These are phyloP conservation scores for Penicillium steckii DNA, from an alignment of 495 filamentous ascomycete species.

Conservation along the genomic window DNA sequence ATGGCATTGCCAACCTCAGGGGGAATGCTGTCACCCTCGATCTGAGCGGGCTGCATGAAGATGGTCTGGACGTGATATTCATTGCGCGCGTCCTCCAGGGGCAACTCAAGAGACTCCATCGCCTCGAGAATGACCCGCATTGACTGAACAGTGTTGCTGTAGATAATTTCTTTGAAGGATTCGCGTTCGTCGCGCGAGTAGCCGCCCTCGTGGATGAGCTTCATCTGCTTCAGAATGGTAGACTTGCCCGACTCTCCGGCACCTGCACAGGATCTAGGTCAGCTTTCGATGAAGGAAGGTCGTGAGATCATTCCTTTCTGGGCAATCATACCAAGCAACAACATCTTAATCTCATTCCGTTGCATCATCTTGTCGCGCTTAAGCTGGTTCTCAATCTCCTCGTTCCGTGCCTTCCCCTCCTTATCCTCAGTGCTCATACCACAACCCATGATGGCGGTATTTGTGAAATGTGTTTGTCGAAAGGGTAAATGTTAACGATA, in stretches of 20 bases:
- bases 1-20: constrained; percentile 94
- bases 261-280: constrained; percentile 53
- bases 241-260: constrained; percentile 99
- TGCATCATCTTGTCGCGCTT: constrained; percentile 94
- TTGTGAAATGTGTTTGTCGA: constrained; percentile 4
- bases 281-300: constrained; percentile 1
- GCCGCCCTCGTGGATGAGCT: constrained; percentile 57
- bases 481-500: constrained; percentile 9
- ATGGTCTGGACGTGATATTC: constrained; percentile 95
- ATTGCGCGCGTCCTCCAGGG: constrained; percentile 80
- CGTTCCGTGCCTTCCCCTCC: constrained; percentile 99
- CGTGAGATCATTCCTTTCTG: neutral
- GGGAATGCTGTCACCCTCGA: constrained; percentile 91
- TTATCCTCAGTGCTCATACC: constrained; percentile 99
- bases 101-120: constrained; percentile 90
- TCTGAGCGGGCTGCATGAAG: constrained; percentile 94
- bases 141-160: constrained; percentile 95
- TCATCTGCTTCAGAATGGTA: constrained; percentile 99
- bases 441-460: constrained; percentile 86
- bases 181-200: constrained; percentile 58
- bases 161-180: constrained; percentile 90
- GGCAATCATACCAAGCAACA: constrained; percentile 78
- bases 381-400: constrained; percentile 98
- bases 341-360: constrained; percentile 98
- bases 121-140: constrained; percentile 96